phyloP scores from a whole-genome alignment of 768 basidiomycete genomes.

The Floccularia luteovirens region DNA sequence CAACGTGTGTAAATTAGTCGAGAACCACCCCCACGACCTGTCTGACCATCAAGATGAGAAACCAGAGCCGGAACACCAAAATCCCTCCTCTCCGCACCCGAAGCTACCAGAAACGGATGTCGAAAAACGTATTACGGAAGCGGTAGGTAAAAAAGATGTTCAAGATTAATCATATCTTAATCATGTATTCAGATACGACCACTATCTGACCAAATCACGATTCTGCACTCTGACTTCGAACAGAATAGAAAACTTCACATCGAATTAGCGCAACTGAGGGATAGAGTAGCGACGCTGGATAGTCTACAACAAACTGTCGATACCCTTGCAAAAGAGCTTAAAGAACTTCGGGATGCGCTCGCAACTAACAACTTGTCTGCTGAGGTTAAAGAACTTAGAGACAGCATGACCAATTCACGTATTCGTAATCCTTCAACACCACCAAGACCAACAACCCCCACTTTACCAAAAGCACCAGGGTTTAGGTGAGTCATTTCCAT shows the following conservation, averaged over 20 bases:
- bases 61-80: too few relatives aligned
- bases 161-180: constrained; percentile 2
- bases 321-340: constrained; percentile 15
- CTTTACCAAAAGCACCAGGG: constrained; percentile 1
- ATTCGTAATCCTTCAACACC: constrained; percentile 2
- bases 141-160: constrained; percentile 17
- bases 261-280: constrained; percentile 24
- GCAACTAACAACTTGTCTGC: constrained; percentile 1
- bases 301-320: constrained; percentile 11
- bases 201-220: constrained; percentile 40
- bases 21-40: too few relatives aligned
- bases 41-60: too few relatives aligned
- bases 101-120: constrained; percentile 13
- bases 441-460: constrained; percentile 10
- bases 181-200: constrained; percentile 35
- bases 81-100: constrained; percentile 1
- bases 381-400: constrained; percentile 16
- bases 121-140: constrained; percentile 22
- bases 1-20: too few relatives aligned
- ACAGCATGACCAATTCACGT: constrained; percentile 4
- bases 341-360: constrained; percentile 9
- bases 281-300: constrained; percentile 14
- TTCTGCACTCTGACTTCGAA: constrained; percentile 37
- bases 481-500: neutral
- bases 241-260: constrained; percentile 22